Evolutionary conservation across 139 green algal species (phyloP), one percentile per base, ranked within the genome.

Genomic region (Chlamydomonas sphaeroides): DNA sequence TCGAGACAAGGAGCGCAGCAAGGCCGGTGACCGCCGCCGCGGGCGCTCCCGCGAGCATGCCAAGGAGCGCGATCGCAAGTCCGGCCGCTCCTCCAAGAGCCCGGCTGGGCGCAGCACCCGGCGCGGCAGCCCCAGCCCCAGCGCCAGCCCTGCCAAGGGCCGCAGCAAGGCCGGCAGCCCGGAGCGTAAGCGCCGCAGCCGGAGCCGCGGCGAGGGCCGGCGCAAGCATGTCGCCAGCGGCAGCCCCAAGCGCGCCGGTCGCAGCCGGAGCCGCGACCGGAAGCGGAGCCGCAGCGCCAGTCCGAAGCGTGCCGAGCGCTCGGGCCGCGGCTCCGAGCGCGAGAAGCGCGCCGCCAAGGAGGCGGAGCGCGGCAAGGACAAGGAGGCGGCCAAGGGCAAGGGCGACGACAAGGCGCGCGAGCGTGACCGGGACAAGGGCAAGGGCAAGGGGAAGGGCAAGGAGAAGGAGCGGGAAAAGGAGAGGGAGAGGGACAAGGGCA

Each of bases 171-270:
- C 14, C 25, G 56, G 66, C 42, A n/a, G n/a, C n/a, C n/a, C n/a
- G n/a, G n/a, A n/a, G n/a, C 41, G 18, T 32, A 77, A 48, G 48
- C 69, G 69, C 20, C 33, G 51, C 17, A 72, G 75, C 62, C 75
- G 41, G 1, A 51, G 62, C 62, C 75, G 42, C 41, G 38, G 56
- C 56, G 25, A 32, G 56, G 10, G 56, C 56, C 56, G 21, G 15
- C 26, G 26, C 26, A 35, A 14, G 30, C 33, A 35, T 49, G 18
- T 2, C 32, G 35, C 65, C 35, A 48, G 65, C 65, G 5, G 35
- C 10, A 69, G 65, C 32, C 65, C 65, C 15, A 17, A 33, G 11
- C 26, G 65, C 35, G 38, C 30, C 26, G 57, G 56, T 56, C 72
- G 56, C 56, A 70, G 59, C 73, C 39, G 72, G 0, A 68, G 72